A percentile compares a stretch with the other conserved stretches of the same genome.
These are phyloP conservation scores for Physcomitrium patens DNA, from an alignment of 225 moss, liverwort and hornwort species.

Conservation along the genomic window DNA sequence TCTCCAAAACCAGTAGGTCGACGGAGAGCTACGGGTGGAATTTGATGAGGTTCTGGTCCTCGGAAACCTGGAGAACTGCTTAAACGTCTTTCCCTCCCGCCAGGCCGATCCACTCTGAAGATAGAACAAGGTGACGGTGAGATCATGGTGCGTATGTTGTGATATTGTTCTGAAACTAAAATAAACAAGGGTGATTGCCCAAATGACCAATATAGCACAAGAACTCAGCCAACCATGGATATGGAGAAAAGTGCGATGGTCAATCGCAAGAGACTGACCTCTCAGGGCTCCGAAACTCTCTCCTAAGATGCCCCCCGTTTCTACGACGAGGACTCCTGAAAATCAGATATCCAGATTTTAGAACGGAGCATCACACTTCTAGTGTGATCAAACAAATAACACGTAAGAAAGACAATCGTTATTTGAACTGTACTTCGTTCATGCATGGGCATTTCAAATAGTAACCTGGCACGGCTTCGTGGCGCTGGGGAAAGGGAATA, in stretches of 20 bases:
- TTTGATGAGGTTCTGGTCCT: constrained; percentile 55
- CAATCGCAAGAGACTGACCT: constrained; percentile 47
- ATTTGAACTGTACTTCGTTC: constrained; percentile 17
- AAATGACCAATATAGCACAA: background rate
- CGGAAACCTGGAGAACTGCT: constrained; percentile 44
- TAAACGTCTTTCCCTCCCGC: constrained; percentile 51
- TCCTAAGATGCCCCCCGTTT: constrained; percentile 70
- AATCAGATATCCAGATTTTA: constrained; percentile 39
- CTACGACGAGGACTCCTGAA: constrained; percentile 84
- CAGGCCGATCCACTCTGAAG: constrained; percentile 57
- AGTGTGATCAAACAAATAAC: background rate
- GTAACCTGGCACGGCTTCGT: constrained; percentile 50
- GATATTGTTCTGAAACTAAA: constrained; percentile 4
- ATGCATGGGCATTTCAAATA: constrained; percentile 48
- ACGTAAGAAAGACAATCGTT: constrained; percentile 6
- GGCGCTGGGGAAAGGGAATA: constrained; percentile 68
- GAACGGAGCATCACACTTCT: constrained; percentile 7
- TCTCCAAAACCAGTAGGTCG: constrained; percentile 56
- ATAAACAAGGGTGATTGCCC: background rate
- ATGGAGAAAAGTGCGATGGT: background rate
- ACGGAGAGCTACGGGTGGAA: constrained; percentile 49
- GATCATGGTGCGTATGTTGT: background rate
- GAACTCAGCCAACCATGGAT: background rate
- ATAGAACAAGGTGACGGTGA: constrained; percentile 3
- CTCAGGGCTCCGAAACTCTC: constrained; percentile 55